Conservation (phyloP, 495 filamentous ascomycete genomes). For the Hypoxylon fragiforme region DNA sequence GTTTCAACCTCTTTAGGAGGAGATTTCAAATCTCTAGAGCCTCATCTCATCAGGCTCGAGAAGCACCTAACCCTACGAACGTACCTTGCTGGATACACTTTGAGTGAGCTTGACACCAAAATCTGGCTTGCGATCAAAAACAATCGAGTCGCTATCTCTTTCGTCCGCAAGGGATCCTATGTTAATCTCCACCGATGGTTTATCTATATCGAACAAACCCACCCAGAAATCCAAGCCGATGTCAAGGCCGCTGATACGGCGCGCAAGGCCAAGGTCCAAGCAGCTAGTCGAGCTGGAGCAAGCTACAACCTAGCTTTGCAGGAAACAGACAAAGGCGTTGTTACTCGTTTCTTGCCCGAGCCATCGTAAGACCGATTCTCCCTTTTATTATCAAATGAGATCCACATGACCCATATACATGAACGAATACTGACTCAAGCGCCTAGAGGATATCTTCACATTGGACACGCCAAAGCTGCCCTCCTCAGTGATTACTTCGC, state of each 20-base stretch:
- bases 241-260: constrained; percentile 61
- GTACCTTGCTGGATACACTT: constrained; percentile 79
- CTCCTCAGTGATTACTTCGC: constrained; percentile 94
- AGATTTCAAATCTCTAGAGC: constrained; percentile 81
- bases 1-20: constrained; percentile 56
- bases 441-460: constrained; percentile 77
- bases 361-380: constrained; percentile 67
- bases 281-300: constrained; percentile 77
- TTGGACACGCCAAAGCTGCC: constrained; percentile 91
- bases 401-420: neutral
- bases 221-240: constrained; percentile 65
- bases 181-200: constrained; percentile 88
- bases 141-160: constrained; percentile 81
- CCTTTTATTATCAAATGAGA: too few species aligned
- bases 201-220: constrained; percentile 77
- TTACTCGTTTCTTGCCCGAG: constrained; percentile 93
- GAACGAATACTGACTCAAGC: constrained; percentile 15
- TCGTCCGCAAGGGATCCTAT: constrained; percentile 76
- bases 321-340: constrained; percentile 87
- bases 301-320: constrained; percentile 90
- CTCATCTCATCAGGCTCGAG: constrained; percentile 75
- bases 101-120: constrained; percentile 77
- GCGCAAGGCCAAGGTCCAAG: constrained; percentile 70
- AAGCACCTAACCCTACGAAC: constrained; percentile 84
- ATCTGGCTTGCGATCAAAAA: constrained; percentile 84